A percentile compares a stretch with the other conserved stretches of the same genome.
Evolutionary conservation across 192 early-diverging fungal species (phyloP).

Genomic region (Coemansia furcata): DNA sequence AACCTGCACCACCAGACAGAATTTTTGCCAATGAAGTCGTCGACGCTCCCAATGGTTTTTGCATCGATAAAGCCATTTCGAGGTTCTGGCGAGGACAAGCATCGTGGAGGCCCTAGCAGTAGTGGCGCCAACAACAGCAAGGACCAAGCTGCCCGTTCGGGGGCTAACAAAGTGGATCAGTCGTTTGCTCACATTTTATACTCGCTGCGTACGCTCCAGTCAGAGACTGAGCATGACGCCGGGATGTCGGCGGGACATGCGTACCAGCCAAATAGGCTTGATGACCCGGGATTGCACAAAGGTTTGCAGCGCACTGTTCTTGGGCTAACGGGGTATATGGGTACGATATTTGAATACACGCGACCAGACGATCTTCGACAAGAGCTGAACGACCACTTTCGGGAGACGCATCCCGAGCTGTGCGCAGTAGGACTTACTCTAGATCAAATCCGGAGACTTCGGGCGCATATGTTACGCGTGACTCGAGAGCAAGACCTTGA

Average conservation of each 20-base stretch:
- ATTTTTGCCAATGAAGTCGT: conserved; percentile 23
- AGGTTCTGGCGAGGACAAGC: conserved; percentile 31
- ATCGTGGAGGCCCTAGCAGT: neutral
- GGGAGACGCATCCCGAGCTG: conserved; percentile 75
- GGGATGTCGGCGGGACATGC: neutral
- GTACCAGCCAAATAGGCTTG: conserved; percentile 84
- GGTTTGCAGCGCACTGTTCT: conserved; percentile 76
- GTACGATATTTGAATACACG: conserved; percentile 80
- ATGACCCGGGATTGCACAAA: conserved; percentile 82
- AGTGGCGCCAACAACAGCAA: neutral
- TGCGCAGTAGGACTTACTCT: conserved; percentile 73
- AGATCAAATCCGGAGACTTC: conserved; percentile 83
- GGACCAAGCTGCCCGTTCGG: neutral
- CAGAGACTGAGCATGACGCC: conserved; percentile 17
- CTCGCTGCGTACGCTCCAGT: conserved; percentile 29
- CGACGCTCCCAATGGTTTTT: conserved; percentile 36
- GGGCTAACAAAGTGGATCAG: conserved; percentile 14
- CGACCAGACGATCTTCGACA: conserved; percentile 79
- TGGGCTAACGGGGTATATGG: conserved; percentile 80
- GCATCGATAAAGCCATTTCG: conserved; percentile 46
- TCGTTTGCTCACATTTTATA: conserved; percentile 47
- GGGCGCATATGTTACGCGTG: conserved; percentile 68
- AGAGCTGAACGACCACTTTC: conserved; percentile 86
- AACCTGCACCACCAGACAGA: conserved; percentile 10
- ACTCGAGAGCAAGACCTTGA: conserved; percentile 75